phyloP scores from a whole-genome alignment of 140 eudicot species.

The Bidens hawaiensis region DNA sequence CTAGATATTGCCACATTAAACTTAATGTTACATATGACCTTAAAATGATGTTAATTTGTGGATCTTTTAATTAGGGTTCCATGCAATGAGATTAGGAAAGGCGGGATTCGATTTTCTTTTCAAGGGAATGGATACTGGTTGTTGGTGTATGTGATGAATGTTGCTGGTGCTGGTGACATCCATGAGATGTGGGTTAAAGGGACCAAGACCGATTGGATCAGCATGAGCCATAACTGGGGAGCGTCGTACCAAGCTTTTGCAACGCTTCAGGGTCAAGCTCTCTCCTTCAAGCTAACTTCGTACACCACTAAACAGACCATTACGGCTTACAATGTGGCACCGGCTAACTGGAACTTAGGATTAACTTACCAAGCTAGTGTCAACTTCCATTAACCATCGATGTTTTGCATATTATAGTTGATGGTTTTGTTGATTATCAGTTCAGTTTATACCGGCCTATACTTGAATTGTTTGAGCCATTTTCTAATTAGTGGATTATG shows the following conservation, averaged over 20 bases:
- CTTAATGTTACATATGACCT: too few species aligned
- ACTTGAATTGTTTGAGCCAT: background rate
- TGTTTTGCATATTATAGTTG: background rate
- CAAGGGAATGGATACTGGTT: slow-evolving; percentile 75
- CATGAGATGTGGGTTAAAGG: slow-evolving; percentile 95
- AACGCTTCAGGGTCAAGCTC: too few species aligned
- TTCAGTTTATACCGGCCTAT: background rate
- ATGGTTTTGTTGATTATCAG: background rate
- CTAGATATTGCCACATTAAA: too few species aligned
- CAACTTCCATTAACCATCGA: slow-evolving; percentile 50
- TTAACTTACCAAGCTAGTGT: slow-evolving; percentile 49
- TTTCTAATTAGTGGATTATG: too few species aligned
- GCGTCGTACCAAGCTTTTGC: slow-evolving; percentile 86
- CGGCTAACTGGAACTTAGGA: slow-evolving; percentile 66
- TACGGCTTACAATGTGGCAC: slow-evolving; percentile 88
- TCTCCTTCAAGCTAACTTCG: too few species aligned
- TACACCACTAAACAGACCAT: too few species aligned
- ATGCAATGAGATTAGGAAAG: slow-evolving; percentile 40
- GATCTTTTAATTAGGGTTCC: slow-evolving; percentile 60
- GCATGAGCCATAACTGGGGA: slow-evolving; percentile 97
- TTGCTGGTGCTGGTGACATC: too few species aligned
- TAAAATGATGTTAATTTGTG: too few species aligned
- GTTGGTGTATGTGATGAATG: too few species aligned
- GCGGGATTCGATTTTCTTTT: slow-evolving; percentile 53
- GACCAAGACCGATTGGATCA: slow-evolving; percentile 66